A percentile compares a stretch with the other conserved stretches of the same genome.
Evolutionary conservation across 352 stramenopile genomes (phyloP).

Genomic region (Pythium oligandrum): DNA sequence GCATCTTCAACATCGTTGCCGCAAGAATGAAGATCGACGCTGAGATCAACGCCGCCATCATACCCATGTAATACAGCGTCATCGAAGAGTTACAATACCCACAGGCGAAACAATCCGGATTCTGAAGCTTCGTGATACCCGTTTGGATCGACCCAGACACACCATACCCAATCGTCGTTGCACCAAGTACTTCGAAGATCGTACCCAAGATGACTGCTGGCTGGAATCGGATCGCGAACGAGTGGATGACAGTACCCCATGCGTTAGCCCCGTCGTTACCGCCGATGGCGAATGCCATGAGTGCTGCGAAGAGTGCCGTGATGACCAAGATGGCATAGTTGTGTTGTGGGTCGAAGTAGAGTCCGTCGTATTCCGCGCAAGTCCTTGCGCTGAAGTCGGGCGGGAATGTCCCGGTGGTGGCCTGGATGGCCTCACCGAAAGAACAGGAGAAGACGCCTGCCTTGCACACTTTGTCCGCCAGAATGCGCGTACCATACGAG

Average conservation of each 20-base stretch:
- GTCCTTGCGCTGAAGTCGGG: too few species aligned
- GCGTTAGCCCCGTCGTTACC: conserved; percentile 88
- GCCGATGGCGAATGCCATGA: conserved; percentile 41
- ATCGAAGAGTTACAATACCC: conserved; percentile 42
- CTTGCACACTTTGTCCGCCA: too few species aligned
- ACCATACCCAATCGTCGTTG: conserved; percentile 65
- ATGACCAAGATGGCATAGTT: conserved; percentile 24
- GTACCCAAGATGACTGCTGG: conserved; percentile 56
- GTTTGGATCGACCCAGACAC: conserved; percentile 76
- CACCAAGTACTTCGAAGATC: conserved; percentile 81
- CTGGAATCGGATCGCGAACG: conserved; percentile 64
- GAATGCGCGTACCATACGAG: too few species aligned
- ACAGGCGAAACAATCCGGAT: conserved; percentile 22
- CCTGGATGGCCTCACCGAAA: too few species aligned
- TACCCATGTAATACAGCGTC: conserved; percentile 59
- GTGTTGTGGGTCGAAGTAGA: conserved; percentile 16
- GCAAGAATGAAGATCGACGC: conserved; percentile 46
- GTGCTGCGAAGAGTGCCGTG: conserved; percentile 18
- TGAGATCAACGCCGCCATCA: conserved; percentile 51
- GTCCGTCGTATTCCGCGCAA: conserved; percentile 22
- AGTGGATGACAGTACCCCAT: conserved; percentile 76
- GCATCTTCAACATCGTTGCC: conserved; percentile 49
- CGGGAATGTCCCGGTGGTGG: too few species aligned
- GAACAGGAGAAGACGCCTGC: too few species aligned
- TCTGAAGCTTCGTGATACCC: conserved; percentile 23